Evolutionary conservation across 2,329 filamentous ascomycete genomes (phyloP).

Genomic region (Leptodontidium sp.): DNA sequence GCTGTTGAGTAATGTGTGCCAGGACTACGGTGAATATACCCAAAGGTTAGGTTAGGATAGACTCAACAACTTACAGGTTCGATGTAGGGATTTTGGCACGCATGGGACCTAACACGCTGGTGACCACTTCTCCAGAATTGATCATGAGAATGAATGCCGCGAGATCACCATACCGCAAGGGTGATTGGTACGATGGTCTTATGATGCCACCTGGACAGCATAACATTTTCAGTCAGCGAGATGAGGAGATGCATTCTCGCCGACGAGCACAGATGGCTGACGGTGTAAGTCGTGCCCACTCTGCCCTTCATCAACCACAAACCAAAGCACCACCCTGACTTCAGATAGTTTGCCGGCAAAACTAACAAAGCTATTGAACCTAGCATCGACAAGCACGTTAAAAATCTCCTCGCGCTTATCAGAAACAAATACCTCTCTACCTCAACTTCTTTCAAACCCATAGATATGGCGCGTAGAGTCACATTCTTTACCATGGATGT

Average conservation of each 20-base stretch:
- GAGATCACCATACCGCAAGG: slow-evolving; percentile 34
- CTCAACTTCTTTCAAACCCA: too few relatives aligned
- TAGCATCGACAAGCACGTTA: too few relatives aligned
- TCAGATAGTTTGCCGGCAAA: too few relatives aligned
- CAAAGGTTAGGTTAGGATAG: background rate
- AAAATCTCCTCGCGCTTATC: too few relatives aligned
- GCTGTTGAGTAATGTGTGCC: slow-evolving; percentile 5
- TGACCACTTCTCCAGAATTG: slow-evolving; percentile 35
- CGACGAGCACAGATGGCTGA: too few relatives aligned
- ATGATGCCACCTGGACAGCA: slow-evolving; percentile 61
- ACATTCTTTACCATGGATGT: too few relatives aligned
- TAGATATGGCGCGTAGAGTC: too few relatives aligned
- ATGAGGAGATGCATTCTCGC: slow-evolving; percentile 53
- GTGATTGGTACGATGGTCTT: slow-evolving; percentile 50
- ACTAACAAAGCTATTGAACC: too few relatives aligned
- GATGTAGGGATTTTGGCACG: slow-evolving; percentile 32
- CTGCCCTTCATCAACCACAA: too few relatives aligned
- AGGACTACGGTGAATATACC: slow-evolving; percentile 23
- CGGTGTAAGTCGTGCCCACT: too few relatives aligned
- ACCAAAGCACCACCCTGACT: too few relatives aligned
- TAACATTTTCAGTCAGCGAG: slow-evolving; percentile 59
- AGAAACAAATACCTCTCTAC: too few relatives aligned
- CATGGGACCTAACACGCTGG: slow-evolving; percentile 35
- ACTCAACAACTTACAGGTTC: background rate
- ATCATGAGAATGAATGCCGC: slow-evolving; percentile 31